Percentiles rank a stretch among this genome's conserved stretches.
Conservation (phyloP, 257 asterid genomes). For the Salvia hispanica region DNA sequence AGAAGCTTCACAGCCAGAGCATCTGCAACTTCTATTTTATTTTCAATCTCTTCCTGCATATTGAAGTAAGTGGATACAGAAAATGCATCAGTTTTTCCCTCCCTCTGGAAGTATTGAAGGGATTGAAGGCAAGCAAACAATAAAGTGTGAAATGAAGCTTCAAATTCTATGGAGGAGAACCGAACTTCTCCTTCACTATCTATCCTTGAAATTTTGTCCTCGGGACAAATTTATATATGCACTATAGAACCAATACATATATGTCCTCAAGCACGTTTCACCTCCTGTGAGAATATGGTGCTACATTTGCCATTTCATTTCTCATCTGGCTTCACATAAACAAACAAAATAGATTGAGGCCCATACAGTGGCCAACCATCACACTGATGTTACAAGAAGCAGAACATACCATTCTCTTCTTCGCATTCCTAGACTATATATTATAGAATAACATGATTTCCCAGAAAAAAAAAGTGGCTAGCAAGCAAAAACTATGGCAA, state of each 20-base stretch:
- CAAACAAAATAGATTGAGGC: constrained; percentile 20
- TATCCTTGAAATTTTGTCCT: not conserved
- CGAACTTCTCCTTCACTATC: not conserved
- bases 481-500: not conserved
- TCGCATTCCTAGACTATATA: not conserved
- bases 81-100: constrained; percentile 18
- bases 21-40: constrained; percentile 92
- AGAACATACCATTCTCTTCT: constrained; percentile 5
- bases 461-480: not conserved
- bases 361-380: constrained; percentile 22
- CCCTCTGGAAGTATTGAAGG: constrained; percentile 1
- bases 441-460: not conserved
- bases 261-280: constrained; percentile 1
- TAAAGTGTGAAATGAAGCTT: constrained; percentile 15
- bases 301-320: constrained; percentile 4
- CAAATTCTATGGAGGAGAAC: constrained; percentile 13
- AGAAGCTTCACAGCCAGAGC: constrained; percentile 91
- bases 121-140: constrained; percentile 16
- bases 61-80: constrained; percentile 23
- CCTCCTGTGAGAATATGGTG: constrained; percentile 23
- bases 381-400: constrained; percentile 20
- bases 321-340: constrained; percentile 10
- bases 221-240: constrained; percentile 19
- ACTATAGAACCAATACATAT: not conserved
- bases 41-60: constrained; percentile 85